Base-by-base conservation (phyloP, 257 asterid genomes). In the Paulownia fortunei region DNA sequence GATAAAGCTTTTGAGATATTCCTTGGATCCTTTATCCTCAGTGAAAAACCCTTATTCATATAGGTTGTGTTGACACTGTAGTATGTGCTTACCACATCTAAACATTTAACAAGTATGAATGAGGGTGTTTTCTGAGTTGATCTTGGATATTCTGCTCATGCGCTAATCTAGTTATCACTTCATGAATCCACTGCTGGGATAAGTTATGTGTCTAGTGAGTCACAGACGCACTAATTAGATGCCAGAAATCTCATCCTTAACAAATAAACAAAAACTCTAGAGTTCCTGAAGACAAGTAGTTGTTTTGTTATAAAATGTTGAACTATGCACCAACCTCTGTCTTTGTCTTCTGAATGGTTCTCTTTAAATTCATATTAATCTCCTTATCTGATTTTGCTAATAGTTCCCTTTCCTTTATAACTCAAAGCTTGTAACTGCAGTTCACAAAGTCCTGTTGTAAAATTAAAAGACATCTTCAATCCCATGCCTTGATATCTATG, bases 341-440 rank as follows among this genome's bases (percentile, higher is more conserved):
- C 36, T 67, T 51, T 47, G 41, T 37, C 47, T 39, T 44, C 41
- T 19, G 18, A 70, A 47, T 36, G 49, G 15, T 32, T 60, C 68
- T 58, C 18, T 55, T 21, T 10, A 21, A 6, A 49, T 23, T 74
- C 74, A 69, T n/a, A 15, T 32, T 54, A 30, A 30, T 36, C 61
- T 52, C 44, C 13, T 83, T 74, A 44, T 63, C 67, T 26, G n/a
- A 67, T 55, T 78, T 71, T 68, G 47, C 55, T 36, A 21, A 21
- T 12, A 4, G n/a, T 21, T 67, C 39, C 39, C 70, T 46, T 30
- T 23, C 27, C 55, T 44, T 68, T 51, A 23, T 34, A 7, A 68
- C 39, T 41, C 18, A 30, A 68, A 55, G 13, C 32, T 54, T 39
- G 59, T 58, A 58, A 63, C 46, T 62, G 44, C 47, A 41, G 39